Base-by-base conservation (phyloP, 2,329 filamentous ascomycete genomes). In the Fusarium paranaense region DNA sequence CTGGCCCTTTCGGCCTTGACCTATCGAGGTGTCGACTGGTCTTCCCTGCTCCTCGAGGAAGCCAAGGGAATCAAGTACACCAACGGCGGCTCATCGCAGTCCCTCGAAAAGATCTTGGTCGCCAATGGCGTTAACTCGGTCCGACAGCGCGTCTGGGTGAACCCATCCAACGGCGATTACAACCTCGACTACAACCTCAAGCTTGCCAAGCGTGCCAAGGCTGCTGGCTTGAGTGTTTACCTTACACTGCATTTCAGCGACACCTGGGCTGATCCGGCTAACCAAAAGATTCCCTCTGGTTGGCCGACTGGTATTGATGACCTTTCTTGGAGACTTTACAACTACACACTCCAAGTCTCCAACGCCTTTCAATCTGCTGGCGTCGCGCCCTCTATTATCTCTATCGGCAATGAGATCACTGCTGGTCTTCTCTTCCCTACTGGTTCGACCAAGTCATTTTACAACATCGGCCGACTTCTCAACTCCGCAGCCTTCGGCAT, bases 351-450 rank as follows among this genome's bases (percentile, higher is more conserved):
- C 6, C 85, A 87, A 4, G 88, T 92, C 0, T 87, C 89, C 67
- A 89, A 94, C 77, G 82, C 85, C 18, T 93, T 94, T 76, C 86
- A 88, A 1, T 80, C 81, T 0, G 87, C 87, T 18, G 86, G 86
- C 4, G 85, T 93, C 25, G 81, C 85, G 5, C 88, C 92, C 0
- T 83, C 85, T 2, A 90, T 94, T 59, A 87, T 94, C 59, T 91
- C 90, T 18, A 91, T 95, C 72, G 93, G 93, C 27, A 95, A 95
- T 77, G 93, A 94, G 79, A 94, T 95, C 79, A 88, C 89, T 0
- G 82, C 85, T 2, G 93, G 93, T 0, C 83, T 94, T 35, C 86
- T 94, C 50, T 93, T 90, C 85, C 91, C 92, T 0, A 78, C 76
- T 0, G 93, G 92, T 16, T 82, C 83, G 16, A 88, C 88, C 10